Percentiles rank a stretch among this genome's conserved stretches.
phyloP scores from a whole-genome alignment of 768 basidiomycete genomes.

The Galerina sulciceps region DNA sequence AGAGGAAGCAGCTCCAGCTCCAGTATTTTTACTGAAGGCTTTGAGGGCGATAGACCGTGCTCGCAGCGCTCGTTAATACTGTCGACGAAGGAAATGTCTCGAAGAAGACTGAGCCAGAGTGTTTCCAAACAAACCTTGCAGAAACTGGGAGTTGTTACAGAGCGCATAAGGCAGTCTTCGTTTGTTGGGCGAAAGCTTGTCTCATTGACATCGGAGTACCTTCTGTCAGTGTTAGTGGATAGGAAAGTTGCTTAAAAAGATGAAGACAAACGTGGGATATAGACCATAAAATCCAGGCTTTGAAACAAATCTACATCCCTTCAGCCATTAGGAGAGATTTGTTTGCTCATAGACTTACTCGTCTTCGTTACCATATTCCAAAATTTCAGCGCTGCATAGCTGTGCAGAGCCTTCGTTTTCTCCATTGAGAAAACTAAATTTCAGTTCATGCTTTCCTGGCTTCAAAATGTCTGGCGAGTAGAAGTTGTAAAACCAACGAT shows the following conservation, averaged over 20 bases:
- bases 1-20: conserved; percentile 62
- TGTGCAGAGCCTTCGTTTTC: conserved; percentile 61
- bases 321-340: neutral
- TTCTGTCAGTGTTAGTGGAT: conserved; percentile 25
- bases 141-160: conserved; percentile 69
- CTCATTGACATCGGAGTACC: conserved; percentile 64
- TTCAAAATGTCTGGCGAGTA: conserved; percentile 40
- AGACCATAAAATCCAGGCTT: conserved; percentile 63
- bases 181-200: conserved; percentile 84
- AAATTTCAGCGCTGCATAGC: conserved; percentile 74
- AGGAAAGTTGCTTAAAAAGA: neutral
- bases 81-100: conserved; percentile 66
- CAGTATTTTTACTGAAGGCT: conserved; percentile 35
- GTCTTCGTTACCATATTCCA: conserved; percentile 68
- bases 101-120: conserved; percentile 71
- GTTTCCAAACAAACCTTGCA: conserved; percentile 77
- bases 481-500: conserved; percentile 80
- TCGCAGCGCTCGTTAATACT: conserved; percentile 44
- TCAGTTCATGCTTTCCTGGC: conserved; percentile 60
- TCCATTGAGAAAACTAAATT: conserved; percentile 56
- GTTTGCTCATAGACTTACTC: conserved; percentile 49
- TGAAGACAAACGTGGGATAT: conserved; percentile 68
- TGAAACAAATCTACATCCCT: conserved; percentile 55
- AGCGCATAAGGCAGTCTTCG: conserved; percentile 83
- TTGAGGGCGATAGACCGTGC: conserved; percentile 7